phyloP scores from a whole-genome alignment of 805 yeast genomes.

The Teunomyces stri region DNA sequence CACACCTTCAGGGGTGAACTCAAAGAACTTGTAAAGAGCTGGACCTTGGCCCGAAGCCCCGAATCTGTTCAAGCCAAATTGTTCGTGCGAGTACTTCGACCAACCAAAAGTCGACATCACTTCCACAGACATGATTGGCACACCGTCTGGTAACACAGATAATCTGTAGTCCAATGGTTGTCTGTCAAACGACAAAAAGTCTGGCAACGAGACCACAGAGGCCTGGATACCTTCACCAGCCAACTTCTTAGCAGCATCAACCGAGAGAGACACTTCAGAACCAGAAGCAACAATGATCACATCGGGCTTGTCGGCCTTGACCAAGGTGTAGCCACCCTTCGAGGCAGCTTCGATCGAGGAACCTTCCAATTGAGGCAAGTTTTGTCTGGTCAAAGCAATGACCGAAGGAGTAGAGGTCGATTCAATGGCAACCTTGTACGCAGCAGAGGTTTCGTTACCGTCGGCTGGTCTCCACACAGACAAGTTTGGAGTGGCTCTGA shows the following conservation, averaged over 20 bases:
- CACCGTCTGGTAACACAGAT: slow-evolving; percentile 90
- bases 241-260: slow-evolving; percentile 78
- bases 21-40: slow-evolving; percentile 80
- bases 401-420: slow-evolving; percentile 67
- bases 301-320: slow-evolving; percentile 55
- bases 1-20: slow-evolving; percentile 90
- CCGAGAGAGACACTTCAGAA: slow-evolving; percentile 84
- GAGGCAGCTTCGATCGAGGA: slow-evolving; percentile 87
- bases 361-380: slow-evolving; percentile 90
- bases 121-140: slow-evolving; percentile 91
- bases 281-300: slow-evolving; percentile 86
- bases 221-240: slow-evolving; percentile 66
- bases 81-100: slow-evolving; percentile 94
- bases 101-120: slow-evolving; percentile 90
- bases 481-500: slow-evolving; percentile 80
- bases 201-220: slow-evolving; percentile 89
- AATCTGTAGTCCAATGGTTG: slow-evolving; percentile 80
- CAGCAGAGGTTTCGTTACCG: slow-evolving; percentile 86
- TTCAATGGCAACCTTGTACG: slow-evolving; percentile 65
- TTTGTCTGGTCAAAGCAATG: slow-evolving; percentile 80
- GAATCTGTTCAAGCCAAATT: slow-evolving; percentile 91
- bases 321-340: slow-evolving; percentile 89
- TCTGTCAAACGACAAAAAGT: slow-evolving; percentile 81
- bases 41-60: slow-evolving; percentile 94
- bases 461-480: slow-evolving; percentile 93